These are phyloP conservation scores for Trebouxia sp. DNA, from an alignment of 139 green algal genomes.

Conservation along the genomic window DNA sequence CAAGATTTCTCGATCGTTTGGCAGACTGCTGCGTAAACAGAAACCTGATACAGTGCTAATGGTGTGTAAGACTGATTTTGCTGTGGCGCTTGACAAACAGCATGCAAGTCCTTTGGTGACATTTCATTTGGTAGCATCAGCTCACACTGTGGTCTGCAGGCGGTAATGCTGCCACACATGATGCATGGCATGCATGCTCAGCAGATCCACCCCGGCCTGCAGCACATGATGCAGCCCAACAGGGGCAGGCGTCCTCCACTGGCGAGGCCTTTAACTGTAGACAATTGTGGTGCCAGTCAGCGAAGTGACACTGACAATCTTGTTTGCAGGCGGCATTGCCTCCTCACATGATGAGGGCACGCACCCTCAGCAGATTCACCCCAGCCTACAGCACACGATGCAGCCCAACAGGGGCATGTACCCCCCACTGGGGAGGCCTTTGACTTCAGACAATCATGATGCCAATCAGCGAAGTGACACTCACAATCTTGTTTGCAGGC, in stretches of 20 bases:
- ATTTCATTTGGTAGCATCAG: too few relatives aligned
- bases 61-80: too few relatives aligned
- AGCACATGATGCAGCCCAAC: slow-evolving; percentile 17
- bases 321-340: not conserved
- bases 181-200: slow-evolving; percentile 22
- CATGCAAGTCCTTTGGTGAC: too few relatives aligned
- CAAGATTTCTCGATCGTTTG: too few relatives aligned
- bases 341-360: slow-evolving; percentile 26
- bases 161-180: slow-evolving; percentile 5
- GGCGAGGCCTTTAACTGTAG: too few relatives aligned
- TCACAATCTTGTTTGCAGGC: not conserved
- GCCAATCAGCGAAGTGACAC: too few relatives aligned
- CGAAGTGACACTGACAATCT: not conserved
- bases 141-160: not conserved
- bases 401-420: not conserved
- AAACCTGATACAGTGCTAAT: too few relatives aligned
- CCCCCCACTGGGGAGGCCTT: too few relatives aligned
- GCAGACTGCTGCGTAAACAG: too few relatives aligned
- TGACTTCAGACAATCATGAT: too few relatives aligned
- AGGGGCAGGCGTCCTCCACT: not conserved
- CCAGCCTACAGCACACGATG: slow-evolving; percentile 19
- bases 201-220: slow-evolving; percentile 8
- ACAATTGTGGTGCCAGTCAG: too few relatives aligned
- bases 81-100: too few relatives aligned
- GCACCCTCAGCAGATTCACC: slow-evolving; percentile 6